phyloP scores from a whole-genome alignment of 108 stramenopile species.

The Cyclotella kingstonii region DNA sequence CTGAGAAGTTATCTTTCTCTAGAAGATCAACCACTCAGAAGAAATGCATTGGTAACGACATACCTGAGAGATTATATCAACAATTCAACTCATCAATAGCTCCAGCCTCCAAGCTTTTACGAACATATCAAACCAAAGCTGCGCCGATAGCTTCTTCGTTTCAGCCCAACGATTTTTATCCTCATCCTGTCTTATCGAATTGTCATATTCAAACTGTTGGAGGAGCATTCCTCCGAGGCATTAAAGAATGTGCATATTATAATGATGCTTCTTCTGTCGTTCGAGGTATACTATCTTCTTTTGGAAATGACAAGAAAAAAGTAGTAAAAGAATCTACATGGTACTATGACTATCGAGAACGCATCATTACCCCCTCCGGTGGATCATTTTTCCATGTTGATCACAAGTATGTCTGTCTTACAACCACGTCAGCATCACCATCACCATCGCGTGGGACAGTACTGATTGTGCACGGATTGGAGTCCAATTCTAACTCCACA shows the following conservation, averaged over 20 bases:
- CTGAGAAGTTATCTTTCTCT: too few relatives aligned
- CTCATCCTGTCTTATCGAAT: slow-evolving; percentile 46
- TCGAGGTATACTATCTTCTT: not conserved
- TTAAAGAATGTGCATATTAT: slow-evolving; percentile 19
- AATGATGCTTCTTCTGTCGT: not conserved
- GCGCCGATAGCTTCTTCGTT: slow-evolving; percentile 45
- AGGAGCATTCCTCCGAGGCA: slow-evolving; percentile 51
- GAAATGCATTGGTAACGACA: too few relatives aligned
- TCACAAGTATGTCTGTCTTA: slow-evolving; percentile 54
- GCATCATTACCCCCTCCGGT: slow-evolving; percentile 59
- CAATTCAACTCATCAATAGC: slow-evolving; percentile 1
- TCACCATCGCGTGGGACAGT: slow-evolving; percentile 41
- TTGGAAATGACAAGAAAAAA: not conserved
- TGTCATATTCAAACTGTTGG: slow-evolving; percentile 64
- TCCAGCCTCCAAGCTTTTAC: not conserved
- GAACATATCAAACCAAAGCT: slow-evolving; percentile 16
- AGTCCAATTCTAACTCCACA: slow-evolving; percentile 65
- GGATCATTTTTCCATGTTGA: slow-evolving; percentile 76
- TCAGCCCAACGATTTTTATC: slow-evolving; percentile 35
- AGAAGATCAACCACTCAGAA: too few relatives aligned
- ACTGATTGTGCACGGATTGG: slow-evolving; percentile 72
- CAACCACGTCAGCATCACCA: too few relatives aligned
- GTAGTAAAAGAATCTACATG: slow-evolving; percentile 1
- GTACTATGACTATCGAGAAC: slow-evolving; percentile 62
- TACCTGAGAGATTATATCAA: too few relatives aligned